These are phyloP conservation scores for Peronosclerospora sorghi DNA, from an alignment of 352 stramenopile species.

Conservation along the genomic window DNA sequence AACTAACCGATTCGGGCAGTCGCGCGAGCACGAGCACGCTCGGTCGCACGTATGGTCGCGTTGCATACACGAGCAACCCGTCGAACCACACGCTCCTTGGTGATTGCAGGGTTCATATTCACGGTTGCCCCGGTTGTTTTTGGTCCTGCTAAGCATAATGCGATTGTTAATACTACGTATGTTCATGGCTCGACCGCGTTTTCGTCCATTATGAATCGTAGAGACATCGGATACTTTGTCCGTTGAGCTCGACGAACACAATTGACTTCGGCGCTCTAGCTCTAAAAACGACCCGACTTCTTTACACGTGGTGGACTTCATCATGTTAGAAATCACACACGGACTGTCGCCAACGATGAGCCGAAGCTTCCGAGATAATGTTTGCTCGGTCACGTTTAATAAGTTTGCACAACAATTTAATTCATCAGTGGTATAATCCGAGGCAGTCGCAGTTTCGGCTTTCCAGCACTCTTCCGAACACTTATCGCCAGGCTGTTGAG, in stretches of 20 bases:
- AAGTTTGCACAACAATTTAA: constrained; percentile 1
- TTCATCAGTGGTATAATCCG: not conserved
- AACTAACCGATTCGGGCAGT: constrained; percentile 57
- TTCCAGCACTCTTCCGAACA: constrained; percentile 47
- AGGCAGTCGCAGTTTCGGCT: not conserved
- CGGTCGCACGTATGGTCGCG: constrained; percentile 75
- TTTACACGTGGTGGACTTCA: constrained; percentile 44
- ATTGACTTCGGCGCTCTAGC: constrained; percentile 26
- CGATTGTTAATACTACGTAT: constrained; percentile 45
- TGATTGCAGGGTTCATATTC: constrained; percentile 77
- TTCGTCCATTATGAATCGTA: constrained; percentile 27
- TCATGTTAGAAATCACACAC: constrained; percentile 50
- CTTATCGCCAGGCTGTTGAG: constrained; percentile 10
- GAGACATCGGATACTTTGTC: constrained; percentile 25
- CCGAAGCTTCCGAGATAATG: constrained; percentile 46
- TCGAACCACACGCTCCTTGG: constrained; percentile 44
- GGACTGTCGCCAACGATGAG: constrained; percentile 48
- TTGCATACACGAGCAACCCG: constrained; percentile 57
- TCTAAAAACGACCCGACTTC: constrained; percentile 44
- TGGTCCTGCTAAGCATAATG: constrained; percentile 47
- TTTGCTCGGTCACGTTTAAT: constrained; percentile 25
- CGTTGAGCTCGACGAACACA: constrained; percentile 11
- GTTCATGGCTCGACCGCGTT: constrained; percentile 21
- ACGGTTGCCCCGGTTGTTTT: constrained; percentile 51
- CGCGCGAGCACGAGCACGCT: constrained; percentile 66